These are phyloP conservation scores for Neoboletus brunneissimus DNA, from an alignment of 768 basidiomycete genomes.

Conservation along the genomic window DNA sequence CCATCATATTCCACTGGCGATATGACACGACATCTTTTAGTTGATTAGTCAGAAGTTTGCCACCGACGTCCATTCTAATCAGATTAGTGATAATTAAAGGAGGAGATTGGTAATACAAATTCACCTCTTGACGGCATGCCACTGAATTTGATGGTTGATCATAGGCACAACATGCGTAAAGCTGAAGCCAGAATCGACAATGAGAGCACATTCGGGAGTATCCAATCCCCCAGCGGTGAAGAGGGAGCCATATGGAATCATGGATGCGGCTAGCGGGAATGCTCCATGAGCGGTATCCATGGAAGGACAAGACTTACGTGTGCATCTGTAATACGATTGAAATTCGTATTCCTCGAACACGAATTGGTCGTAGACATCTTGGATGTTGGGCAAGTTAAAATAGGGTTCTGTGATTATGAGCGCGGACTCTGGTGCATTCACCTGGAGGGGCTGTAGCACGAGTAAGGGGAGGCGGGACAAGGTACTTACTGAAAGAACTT, in stretches of 20 bases:
- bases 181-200: constrained; percentile 92
- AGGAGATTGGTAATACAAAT: constrained; percentile 12
- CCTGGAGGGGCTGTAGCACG: constrained; percentile 39
- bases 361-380: constrained; percentile 92
- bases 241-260: constrained; percentile 73
- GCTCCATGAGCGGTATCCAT: constrained; percentile 20
- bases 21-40: constrained; percentile 92
- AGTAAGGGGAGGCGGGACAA: neutral
- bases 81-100: constrained; percentile 15
- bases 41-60: constrained; percentile 93
- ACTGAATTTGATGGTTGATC: constrained; percentile 68
- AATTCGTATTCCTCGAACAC: constrained; percentile 98
- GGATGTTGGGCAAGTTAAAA: constrained; percentile 89
- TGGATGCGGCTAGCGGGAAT: constrained; percentile 61
- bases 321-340: constrained; percentile 71
- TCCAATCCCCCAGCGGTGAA: constrained; percentile 50
- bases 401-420: constrained; percentile 91
- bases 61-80: constrained; percentile 86
- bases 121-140: constrained; percentile 81
- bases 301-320: constrained; percentile 55
- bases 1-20: constrained; percentile 99
- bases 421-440: constrained; percentile 68
- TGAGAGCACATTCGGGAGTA: constrained; percentile 72
- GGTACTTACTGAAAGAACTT: constrained; percentile 58
- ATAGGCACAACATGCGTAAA: constrained; percentile 91